Evolutionary conservation across 2,329 filamentous ascomycete genomes (phyloP).

Genomic region (Aaosphaeria pasadenensis): DNA sequence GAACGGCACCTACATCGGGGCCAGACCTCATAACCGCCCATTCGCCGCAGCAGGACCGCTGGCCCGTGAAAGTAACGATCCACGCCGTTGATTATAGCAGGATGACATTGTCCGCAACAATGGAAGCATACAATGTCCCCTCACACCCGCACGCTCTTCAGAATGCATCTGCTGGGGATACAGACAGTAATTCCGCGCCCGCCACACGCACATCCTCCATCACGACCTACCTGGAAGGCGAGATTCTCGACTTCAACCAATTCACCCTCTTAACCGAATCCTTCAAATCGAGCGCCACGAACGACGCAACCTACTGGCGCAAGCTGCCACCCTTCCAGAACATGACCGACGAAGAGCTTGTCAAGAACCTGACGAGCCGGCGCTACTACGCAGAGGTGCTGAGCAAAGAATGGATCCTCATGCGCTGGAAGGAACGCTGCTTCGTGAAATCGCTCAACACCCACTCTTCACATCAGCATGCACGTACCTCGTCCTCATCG

Average conservation of each 20-base stretch:
- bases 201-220: slow-evolving; percentile 47
- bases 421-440: slow-evolving; percentile 56
- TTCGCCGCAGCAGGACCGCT: slow-evolving; percentile 52
- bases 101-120: slow-evolving; percentile 65
- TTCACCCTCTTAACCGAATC: slow-evolving; percentile 52
- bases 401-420: slow-evolving; percentile 50
- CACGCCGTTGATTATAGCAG: slow-evolving; percentile 58
- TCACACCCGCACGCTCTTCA: slow-evolving; percentile 37
- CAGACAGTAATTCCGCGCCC: slow-evolving; percentile 7
- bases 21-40: slow-evolving; percentile 17
- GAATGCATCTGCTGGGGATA: slow-evolving; percentile 18
- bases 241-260: slow-evolving; percentile 61
- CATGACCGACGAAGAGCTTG: slow-evolving; percentile 40
- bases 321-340: slow-evolving; percentile 45
- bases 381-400: slow-evolving; percentile 33
- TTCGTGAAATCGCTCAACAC: slow-evolving; percentile 40
- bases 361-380: slow-evolving; percentile 43
- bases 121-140: slow-evolving; percentile 69
- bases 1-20: slow-evolving; percentile 9
- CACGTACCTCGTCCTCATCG: not conserved
- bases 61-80: slow-evolving; percentile 66
- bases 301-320: slow-evolving; percentile 49
- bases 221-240: slow-evolving; percentile 65
- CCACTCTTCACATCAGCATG: not conserved
- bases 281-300: slow-evolving; percentile 44